These are phyloP conservation scores for Citrullus colocynthis DNA, from an alignment of 306 rosid genomes.

Conservation along the genomic window DNA sequence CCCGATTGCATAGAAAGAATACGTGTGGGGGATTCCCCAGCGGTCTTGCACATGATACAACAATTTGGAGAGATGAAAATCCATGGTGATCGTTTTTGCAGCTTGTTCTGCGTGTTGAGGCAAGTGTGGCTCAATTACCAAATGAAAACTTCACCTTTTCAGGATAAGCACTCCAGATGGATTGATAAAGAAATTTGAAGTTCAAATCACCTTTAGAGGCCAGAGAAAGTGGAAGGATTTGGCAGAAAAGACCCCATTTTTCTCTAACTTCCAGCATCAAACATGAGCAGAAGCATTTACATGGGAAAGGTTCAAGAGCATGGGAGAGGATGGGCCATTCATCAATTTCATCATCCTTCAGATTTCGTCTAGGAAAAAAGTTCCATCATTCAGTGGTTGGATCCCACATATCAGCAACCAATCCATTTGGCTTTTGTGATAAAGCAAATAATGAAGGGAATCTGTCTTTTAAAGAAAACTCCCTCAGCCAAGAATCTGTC, in stretches of 20 bases:
- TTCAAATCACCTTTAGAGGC: neutral
- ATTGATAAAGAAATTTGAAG: neutral
- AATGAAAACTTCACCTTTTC: no score
- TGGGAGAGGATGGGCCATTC: neutral
- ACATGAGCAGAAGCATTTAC: neutral
- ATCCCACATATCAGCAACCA: neutral
- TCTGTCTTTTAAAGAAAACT: no score
- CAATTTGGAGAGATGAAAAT: neutral
- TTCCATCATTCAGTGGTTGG: neutral
- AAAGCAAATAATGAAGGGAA: no score
- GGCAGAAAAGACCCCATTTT: neutral
- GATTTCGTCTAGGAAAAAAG: neutral
- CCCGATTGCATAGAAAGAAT: no score
- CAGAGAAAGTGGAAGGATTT: neutral
- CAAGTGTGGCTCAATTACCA: neutral
- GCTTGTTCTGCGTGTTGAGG: neutral
- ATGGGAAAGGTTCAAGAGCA: neutral
- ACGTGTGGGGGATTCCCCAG: neutral
- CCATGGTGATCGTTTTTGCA: neutral
- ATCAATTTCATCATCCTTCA: neutral
- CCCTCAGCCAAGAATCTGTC: no score
- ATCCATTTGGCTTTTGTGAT: no score
- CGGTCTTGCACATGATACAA: neutral
- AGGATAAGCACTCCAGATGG: neutral
- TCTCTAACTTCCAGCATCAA: neutral